phyloP scores from a whole-genome alignment of 2,329 filamentous ascomycete species.

The Penicillium capsulatum region DNA sequence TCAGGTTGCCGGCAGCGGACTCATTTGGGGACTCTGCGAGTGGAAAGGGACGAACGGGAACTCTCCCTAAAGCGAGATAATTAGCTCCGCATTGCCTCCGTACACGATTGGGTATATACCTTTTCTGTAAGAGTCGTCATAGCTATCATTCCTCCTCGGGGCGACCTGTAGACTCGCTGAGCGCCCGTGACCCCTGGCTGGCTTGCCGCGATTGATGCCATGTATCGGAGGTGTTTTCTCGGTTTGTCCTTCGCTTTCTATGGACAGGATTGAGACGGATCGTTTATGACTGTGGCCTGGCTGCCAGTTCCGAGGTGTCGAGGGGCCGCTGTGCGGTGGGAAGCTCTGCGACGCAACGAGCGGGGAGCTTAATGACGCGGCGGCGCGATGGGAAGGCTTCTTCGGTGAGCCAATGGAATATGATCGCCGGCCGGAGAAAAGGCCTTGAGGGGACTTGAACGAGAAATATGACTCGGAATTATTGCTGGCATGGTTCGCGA shows the following conservation, averaged over 20 bases:
- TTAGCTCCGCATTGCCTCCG: not conserved
- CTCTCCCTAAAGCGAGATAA: conserved; percentile 27
- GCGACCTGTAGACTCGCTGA: conserved; percentile 78
- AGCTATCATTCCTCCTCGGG: conserved; percentile 45
- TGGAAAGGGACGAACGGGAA: conserved; percentile 32
- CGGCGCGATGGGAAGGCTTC: conserved; percentile 36
- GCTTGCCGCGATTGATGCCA: conserved; percentile 47
- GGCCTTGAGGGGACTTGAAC: conserved; percentile 35
- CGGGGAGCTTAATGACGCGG: conserved; percentile 41
- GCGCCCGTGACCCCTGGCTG: conserved; percentile 64
- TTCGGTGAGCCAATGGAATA: conserved; percentile 32
- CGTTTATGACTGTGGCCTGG: conserved; percentile 62
- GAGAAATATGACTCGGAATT: conserved; percentile 39
- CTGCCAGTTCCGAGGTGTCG: conserved; percentile 32
- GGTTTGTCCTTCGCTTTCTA: conserved; percentile 52
- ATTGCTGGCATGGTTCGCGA: conserved; percentile 30
- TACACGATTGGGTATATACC: conserved; percentile 28
- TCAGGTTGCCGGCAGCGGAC: conserved; percentile 25
- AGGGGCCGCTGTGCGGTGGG: conserved; percentile 31
- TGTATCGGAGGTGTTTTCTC: conserved; percentile 31
- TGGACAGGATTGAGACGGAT: conserved; percentile 77
- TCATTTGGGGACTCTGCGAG: conserved; percentile 31
- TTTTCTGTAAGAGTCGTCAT: conserved; percentile 39
- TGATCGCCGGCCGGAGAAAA: conserved; percentile 38
- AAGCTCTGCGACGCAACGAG: conserved; percentile 40